Base-by-base conservation (phyloP, 169 alveolate genomes). In the Cryptosporidium ubiquitum region DNA sequence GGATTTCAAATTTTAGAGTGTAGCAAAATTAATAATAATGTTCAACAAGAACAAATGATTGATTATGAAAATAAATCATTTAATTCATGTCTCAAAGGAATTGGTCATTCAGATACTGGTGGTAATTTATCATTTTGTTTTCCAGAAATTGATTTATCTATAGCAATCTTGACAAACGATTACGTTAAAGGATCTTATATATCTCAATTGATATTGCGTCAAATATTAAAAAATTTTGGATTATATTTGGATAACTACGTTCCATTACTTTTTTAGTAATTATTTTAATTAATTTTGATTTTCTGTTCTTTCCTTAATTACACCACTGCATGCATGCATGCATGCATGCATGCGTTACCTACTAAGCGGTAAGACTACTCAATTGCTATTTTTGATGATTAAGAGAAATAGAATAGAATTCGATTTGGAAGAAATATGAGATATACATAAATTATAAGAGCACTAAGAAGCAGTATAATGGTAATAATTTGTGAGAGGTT, bases 1-100 rank as follows among this genome's bases (percentile, higher is more conserved):
- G 94, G 94, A 1, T 86, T 86, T 70, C 94, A 92, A 75, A 58
- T 92, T 9, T 70, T 92, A 47, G 94, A 92, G 35, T 92, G 94
- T 60, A 52, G 0, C 60, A 60, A 18, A 85, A 29, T 70, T 31
- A 70, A 64, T 66, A 20, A 39, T 68, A 52, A n/a, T 47, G 16
- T 14, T 47, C 55, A 47, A 14, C 12, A 47, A 47, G 55, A 31
- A 14, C 35, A 10, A 47, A n/a, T n/a, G 70, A 5, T 35, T 1
- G 31, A 10, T 20, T 37, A 40, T 23, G 7, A 37, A 26, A 33
- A 16, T 9, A 52, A 6, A 26, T 6, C 29, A 7, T 16, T 39
- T 37, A 49, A 55, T 31, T 29, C 69, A 89, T 74, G 26, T 68
- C 47, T 33, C 55, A 26, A 35, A 20, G 94, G 94, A 37, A 84